Evolutionary conservation across 2,329 filamentous ascomycete species (phyloP).

Genomic region (Venturia asperata): DNA sequence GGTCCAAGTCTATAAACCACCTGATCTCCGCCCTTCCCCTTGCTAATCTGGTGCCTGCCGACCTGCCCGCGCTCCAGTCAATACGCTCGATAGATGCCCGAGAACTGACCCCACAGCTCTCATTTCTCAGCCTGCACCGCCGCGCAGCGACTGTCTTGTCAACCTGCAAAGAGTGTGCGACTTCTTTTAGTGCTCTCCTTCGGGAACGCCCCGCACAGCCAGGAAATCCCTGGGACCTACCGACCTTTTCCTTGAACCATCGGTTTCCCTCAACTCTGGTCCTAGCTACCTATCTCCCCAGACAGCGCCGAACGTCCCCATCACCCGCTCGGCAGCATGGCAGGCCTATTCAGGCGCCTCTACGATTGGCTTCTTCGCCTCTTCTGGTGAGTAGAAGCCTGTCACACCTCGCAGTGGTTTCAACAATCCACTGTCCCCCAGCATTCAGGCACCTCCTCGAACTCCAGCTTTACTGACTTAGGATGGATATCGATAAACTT

Average conservation of each 20-base stretch:
- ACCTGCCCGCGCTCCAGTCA: background rate
- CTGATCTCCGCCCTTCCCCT: background rate
- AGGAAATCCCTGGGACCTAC: constrained; percentile 17
- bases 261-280: constrained; percentile 14
- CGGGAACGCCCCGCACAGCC: constrained; percentile 18
- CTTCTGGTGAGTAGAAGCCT: constrained; percentile 68
- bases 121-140: background rate
- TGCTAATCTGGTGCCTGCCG: background rate
- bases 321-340: constrained; percentile 52
- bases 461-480: no score
- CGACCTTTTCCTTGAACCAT: constrained; percentile 14
- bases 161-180: constrained; percentile 3
- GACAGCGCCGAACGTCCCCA: constrained; percentile 10
- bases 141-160: constrained; percentile 2
- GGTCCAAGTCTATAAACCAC: constrained; percentile 1
- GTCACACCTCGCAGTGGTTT: constrained; percentile 19
- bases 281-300: constrained; percentile 1
- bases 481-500: no score
- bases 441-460: no score
- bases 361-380: constrained; percentile 98
- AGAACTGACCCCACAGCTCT: constrained; percentile 13
- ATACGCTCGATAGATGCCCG: background rate
- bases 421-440: no score
- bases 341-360: constrained; percentile 83
- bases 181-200: constrained; percentile 4